These are phyloP conservation scores for Peterozyma toletana DNA, from an alignment of 805 yeast genomes.

Conservation along the genomic window DNA sequence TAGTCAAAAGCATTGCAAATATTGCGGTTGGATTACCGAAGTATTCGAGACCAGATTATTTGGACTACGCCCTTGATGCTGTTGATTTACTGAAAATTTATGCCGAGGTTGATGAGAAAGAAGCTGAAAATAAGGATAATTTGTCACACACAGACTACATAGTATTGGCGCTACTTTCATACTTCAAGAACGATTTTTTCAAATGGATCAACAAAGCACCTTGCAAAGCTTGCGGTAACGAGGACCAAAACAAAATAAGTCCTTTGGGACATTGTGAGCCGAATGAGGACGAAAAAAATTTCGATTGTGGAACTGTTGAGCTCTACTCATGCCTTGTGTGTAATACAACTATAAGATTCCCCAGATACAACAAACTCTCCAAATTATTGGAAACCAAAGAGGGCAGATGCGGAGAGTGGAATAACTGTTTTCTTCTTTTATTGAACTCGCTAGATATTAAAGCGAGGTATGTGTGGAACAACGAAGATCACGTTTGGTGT, in stretches of 20 bases:
- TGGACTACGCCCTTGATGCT: too few relatives aligned
- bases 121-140: slow-evolving; percentile 17
- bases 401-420: slow-evolving; percentile 97
- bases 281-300: slow-evolving; percentile 33
- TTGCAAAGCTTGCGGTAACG: slow-evolving; percentile 44
- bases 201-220: slow-evolving; percentile 72
- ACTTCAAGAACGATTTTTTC: slow-evolving; percentile 79
- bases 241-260: slow-evolving; percentile 30
- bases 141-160: slow-evolving; percentile 49
- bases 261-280: slow-evolving; percentile 34
- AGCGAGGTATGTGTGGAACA: slow-evolving; percentile 75
- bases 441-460: slow-evolving; percentile 59
- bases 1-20: too few relatives aligned
- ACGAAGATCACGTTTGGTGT: slow-evolving; percentile 96
- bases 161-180: slow-evolving; percentile 48
- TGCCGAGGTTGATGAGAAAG: slow-evolving; percentile 49
- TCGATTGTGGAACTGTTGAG: slow-evolving; percentile 55
- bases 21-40: too few relatives aligned
- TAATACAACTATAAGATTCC: slow-evolving; percentile 43
- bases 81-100: slow-evolving; percentile 28
- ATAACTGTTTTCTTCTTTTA: slow-evolving; percentile 69
- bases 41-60: too few relatives aligned
- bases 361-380: slow-evolving; percentile 67
- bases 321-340: slow-evolving; percentile 56
- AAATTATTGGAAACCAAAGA: slow-evolving; percentile 50